Evolutionary conservation across 1,284 basidiomycete species (phyloP).

Genomic region (Exobasidium rhododendri): DNA sequence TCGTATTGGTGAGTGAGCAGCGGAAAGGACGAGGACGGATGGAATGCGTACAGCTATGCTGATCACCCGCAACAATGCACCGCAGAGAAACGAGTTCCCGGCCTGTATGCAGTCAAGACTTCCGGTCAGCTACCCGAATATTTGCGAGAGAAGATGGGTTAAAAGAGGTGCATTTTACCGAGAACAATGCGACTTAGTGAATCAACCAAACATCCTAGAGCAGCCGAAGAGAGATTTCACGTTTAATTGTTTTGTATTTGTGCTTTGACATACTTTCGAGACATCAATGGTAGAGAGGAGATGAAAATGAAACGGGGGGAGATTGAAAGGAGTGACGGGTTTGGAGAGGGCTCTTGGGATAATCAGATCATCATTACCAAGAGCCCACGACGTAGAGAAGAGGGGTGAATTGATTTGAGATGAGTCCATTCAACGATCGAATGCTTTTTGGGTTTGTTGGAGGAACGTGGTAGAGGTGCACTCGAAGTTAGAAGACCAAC

Average conservation of each 20-base stretch:
- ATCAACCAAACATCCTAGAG: not conserved
- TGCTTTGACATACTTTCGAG: no score
- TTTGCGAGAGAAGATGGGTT: conserved; percentile 13
- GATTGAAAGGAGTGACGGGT: no score
- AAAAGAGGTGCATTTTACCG: no score
- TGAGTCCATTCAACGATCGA: not conserved
- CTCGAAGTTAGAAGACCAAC: no score
- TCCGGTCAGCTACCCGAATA: conserved; percentile 43
- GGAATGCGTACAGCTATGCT: not conserved
- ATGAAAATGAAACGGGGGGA: no score
- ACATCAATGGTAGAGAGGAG: no score
- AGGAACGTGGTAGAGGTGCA: not conserved
- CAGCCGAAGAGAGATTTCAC: no score
- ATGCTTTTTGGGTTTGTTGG: not conserved
- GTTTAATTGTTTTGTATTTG: not conserved
- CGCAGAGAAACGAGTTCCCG: conserved; percentile 50
- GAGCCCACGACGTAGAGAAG: not conserved
- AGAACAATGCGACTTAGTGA: not conserved
- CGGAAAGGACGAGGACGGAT: no score
- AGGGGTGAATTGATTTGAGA: not conserved
- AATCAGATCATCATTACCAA: not conserved
- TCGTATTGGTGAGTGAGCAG: conserved; percentile 30
- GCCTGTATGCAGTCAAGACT: conserved; percentile 53
- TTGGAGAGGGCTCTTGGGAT: no score
- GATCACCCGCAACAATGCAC: not conserved